These are phyloP conservation scores for Pulveroboletus sp. DNA, from an alignment of 768 basidiomycete species.

Conservation along the genomic window DNA sequence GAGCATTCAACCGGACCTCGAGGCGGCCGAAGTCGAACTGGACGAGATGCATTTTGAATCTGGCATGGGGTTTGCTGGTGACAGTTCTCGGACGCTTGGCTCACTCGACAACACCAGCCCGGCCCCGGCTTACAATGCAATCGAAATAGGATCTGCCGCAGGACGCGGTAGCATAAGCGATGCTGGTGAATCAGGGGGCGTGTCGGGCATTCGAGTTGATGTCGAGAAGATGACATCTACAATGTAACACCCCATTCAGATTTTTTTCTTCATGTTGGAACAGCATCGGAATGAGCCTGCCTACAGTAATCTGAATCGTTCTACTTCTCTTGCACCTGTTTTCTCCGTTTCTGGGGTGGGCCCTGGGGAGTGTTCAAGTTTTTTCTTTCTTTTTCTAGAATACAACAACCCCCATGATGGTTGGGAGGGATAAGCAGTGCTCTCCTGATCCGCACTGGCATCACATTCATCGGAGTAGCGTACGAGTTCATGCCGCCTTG, in stretches of 20 bases:
- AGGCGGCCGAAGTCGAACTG: constrained; percentile 53
- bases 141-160: constrained; percentile 38
- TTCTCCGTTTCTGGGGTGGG: constrained; percentile 3
- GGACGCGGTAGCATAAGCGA: constrained; percentile 19
- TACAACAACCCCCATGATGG: constrained; percentile 13
- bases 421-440: constrained; percentile 15
- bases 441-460: constrained; percentile 6
- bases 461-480: too few species aligned
- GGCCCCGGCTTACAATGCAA: constrained; percentile 44
- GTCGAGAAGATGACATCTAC: constrained; percentile 57
- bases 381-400: constrained; percentile 20
- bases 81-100: constrained; percentile 32
- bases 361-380: constrained; percentile 9
- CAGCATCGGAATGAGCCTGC: constrained; percentile 26
- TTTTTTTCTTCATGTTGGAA: constrained; percentile 20
- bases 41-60: constrained; percentile 50
- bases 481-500: background rate
- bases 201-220: constrained; percentile 52
- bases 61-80: constrained; percentile 51
- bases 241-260: constrained; percentile 31
- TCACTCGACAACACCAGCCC: constrained; percentile 38
- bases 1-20: constrained; percentile 51
- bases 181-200: constrained; percentile 17
- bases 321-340: constrained; percentile 23
- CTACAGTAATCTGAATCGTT: constrained; percentile 15